Conservation (phyloP, 108 stramenopile species). For the Mayamaea pseudoterrestris region DNA sequence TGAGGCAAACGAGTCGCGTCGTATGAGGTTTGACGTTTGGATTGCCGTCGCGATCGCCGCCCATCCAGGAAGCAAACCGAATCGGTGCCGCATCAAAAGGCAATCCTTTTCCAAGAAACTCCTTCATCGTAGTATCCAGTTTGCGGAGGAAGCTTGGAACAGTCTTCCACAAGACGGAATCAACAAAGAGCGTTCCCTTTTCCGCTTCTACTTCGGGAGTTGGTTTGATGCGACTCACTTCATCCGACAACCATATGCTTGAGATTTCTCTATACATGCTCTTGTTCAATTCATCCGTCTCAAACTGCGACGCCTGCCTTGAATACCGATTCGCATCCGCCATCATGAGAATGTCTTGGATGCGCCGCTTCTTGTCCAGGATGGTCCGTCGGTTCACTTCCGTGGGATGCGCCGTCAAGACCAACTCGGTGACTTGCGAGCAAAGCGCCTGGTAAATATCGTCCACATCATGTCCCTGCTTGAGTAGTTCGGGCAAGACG, state of each 20-base stretch:
- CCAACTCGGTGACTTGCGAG: conserved; percentile 82
- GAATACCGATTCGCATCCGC: conserved; percentile 40
- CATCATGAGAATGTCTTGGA: conserved; percentile 55
- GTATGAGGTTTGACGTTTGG: conserved; percentile 91
- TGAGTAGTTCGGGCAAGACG: conserved; percentile 38
- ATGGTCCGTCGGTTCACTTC: conserved; percentile 94
- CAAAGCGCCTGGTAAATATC: conserved; percentile 63
- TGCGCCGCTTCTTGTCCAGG: conserved; percentile 63
- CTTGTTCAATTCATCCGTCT: conserved; percentile 38
- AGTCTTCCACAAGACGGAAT: conserved; percentile 92
- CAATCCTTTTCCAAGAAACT: conserved; percentile 44
- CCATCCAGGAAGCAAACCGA: conserved; percentile 95
- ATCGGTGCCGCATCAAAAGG: conserved; percentile 79
- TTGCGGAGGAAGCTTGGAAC: conserved; percentile 81
- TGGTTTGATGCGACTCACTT: conserved; percentile 84
- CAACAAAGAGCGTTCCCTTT: conserved; percentile 85
- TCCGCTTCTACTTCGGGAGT: conserved; percentile 88
- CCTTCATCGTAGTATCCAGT: conserved; percentile 69
- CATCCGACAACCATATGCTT: conserved; percentile 77
- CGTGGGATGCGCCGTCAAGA: conserved; percentile 95
- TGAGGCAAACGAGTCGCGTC: conserved; percentile 75
- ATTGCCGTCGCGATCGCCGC: conserved; percentile 96
- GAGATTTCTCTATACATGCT: conserved; percentile 63
- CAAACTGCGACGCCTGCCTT: conserved; percentile 22
- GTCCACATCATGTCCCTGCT: conserved; percentile 32